Base-by-base conservation (phyloP, 495 filamentous ascomycete genomes). In the Penicillium waksmanii region DNA sequence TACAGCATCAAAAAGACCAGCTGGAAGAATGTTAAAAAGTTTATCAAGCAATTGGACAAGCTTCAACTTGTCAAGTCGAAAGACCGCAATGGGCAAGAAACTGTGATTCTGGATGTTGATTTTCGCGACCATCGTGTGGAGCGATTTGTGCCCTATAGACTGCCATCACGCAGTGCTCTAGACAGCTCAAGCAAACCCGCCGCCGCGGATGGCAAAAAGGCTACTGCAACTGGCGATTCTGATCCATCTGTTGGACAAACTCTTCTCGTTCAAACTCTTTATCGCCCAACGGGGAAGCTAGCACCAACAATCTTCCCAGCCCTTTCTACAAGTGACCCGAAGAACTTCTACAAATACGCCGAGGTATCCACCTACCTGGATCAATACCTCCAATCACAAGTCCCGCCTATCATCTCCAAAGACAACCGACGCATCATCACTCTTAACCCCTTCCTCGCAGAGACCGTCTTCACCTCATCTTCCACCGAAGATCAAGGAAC, bases 11-110 rank as follows among this genome's bases (percentile, higher is more conserved):
- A 90, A 74, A 91, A 88, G 71, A 87, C 87, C 6, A 87, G 82
- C 69, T 89, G 87, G 82, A 91, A 91, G 72, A 90, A 85, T 55
- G 80, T 86, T 43, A 87, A 85, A 58, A 91, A 90, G 58, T 90
- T 90, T 68, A 85, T 91, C 70, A 91, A 90, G 67, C 70, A 81
- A 34, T 70, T 91, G 9, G 88, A 90, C 66, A 90, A 89, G 65
- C 73, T 84, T 52, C 66, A 77, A 6, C 67, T 89, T 12, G 68
- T 90, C 43, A 88, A 85, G 61, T 82, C 79, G 34, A 91, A 91
- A 66, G 87, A 89, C 33, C 82, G 85, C 38, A 84, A 79, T 56
- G 86, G 87, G 6, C 79, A 84, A 47, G 89, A 91, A 66, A 84
- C 83, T 2, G 80, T 88, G 13, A 82, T 91, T 34, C 55, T 84